Evolutionary conservation across 2,329 filamentous ascomycete species (phyloP).

Genomic region (Zymoseptoria brevis): DNA sequence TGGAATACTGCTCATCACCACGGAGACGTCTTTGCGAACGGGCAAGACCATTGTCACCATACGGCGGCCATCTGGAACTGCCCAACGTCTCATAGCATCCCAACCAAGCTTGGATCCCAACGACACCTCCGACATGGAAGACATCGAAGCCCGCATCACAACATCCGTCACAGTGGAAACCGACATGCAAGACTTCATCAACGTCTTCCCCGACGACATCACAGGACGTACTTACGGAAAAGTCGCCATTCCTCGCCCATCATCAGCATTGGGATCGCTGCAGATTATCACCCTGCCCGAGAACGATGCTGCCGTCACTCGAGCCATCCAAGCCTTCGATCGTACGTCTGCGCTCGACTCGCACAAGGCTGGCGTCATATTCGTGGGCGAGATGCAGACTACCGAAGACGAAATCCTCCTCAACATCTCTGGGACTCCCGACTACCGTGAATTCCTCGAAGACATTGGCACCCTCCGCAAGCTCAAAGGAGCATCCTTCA

Average conservation of each 20-base stretch:
- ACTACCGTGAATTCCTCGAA: constrained; percentile 79
- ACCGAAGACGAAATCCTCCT: constrained; percentile 75
- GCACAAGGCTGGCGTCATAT: constrained; percentile 91
- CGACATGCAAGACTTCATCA: constrained; percentile 18
- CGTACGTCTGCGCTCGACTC: constrained; percentile 83
- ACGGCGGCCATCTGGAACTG: constrained; percentile 25
- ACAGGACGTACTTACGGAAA: constrained; percentile 23
- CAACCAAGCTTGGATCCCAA: constrained; percentile 9
- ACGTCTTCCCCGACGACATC: constrained; percentile 23
- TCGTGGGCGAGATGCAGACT: constrained; percentile 80
- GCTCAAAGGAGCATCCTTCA: constrained; percentile 76
- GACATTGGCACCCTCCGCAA: constrained; percentile 74
- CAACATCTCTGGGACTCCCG: constrained; percentile 76
- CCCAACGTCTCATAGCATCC: constrained; percentile 14
- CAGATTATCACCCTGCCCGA: constrained; percentile 59
- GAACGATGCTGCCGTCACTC: constrained; percentile 50
- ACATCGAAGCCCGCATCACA: constrained; percentile 12
- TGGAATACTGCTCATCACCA: constrained; percentile 65
- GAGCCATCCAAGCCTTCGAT: constrained; percentile 76
- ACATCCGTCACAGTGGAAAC: constrained; percentile 18
- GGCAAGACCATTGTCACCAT: constrained; percentile 27
- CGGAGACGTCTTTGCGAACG: constrained; percentile 55
- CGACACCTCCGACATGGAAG: constrained; percentile 1
- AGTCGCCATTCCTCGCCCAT: constrained; percentile 45
- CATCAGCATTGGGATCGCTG: constrained; percentile 22